A percentile compares a stretch with the other conserved stretches of the same genome.
Conservation (phyloP, 192 early-diverging fungal species). For the Globomyces pollinis-pini region DNA sequence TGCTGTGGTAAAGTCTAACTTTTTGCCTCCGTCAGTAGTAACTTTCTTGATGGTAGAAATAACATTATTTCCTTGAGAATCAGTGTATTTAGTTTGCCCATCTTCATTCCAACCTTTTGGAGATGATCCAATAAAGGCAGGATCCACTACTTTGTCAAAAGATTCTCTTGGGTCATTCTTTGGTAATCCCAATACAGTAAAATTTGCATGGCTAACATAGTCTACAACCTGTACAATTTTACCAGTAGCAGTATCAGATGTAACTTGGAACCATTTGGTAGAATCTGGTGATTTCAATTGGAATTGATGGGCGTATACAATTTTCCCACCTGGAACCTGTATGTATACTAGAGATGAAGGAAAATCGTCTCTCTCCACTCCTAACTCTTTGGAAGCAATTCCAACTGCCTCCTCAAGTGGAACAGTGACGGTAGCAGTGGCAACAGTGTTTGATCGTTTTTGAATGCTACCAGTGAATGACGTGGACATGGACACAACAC, state of each 20-base stretch:
- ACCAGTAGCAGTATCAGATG: conserved; percentile 6
- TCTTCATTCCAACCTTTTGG: conserved; percentile 36
- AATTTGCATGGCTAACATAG: conserved; percentile 6
- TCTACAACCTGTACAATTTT: conserved; percentile 8
- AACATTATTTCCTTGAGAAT: conserved; percentile 5
- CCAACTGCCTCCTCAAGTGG: conserved; percentile 8
- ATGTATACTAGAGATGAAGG: conserved; percentile 7
- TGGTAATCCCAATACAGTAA: conserved; percentile 5
- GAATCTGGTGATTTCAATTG: not conserved
- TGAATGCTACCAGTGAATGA: not conserved
- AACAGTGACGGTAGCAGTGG: not conserved
- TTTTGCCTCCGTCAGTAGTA: conserved; percentile 35
- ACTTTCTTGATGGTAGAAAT: conserved; percentile 31
- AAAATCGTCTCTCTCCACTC: not conserved
- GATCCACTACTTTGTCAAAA: not conserved
- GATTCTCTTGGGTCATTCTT: conserved; percentile 2
- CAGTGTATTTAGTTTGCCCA: conserved; percentile 23
- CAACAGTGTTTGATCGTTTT: not conserved
- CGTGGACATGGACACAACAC: not conserved
- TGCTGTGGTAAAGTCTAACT: not conserved
- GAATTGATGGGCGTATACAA: conserved; percentile 9
- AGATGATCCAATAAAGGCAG: conserved; percentile 13
- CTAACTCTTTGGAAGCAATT: not conserved
- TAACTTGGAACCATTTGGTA: conserved; percentile 2
- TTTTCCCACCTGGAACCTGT: conserved; percentile 3